phyloP scores from a whole-genome alignment of 305 asterid species.

The Nicotiana rustica region DNA sequence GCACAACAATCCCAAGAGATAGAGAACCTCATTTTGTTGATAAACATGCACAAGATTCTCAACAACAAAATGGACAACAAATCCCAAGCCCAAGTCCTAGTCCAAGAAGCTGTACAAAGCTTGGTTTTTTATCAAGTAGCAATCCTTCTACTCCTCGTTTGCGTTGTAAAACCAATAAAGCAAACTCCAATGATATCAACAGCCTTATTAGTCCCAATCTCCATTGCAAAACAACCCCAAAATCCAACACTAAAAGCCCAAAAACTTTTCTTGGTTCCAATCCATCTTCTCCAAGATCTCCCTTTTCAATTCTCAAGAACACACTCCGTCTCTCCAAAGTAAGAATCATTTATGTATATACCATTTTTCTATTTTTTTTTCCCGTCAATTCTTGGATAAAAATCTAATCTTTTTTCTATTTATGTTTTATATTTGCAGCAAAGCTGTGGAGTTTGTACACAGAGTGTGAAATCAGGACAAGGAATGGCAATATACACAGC shows the following conservation, averaged over 20 bases:
- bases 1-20: constrained; percentile 66
- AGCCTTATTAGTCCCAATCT: constrained; percentile 53
- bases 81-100: constrained; percentile 43
- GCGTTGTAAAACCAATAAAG: constrained; percentile 58
- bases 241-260: constrained; percentile 44
- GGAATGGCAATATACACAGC: constrained; percentile 92
- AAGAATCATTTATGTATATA: constrained; percentile 36
- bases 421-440: constrained; percentile 56
- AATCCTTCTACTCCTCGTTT: constrained; percentile 75
- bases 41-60: constrained; percentile 39
- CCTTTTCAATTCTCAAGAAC: constrained; percentile 82
- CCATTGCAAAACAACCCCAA: constrained; percentile 56
- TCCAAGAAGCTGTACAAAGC: constrained; percentile 46
- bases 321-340: constrained; percentile 77
- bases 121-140: constrained; percentile 53
- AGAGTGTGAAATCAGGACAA: constrained; percentile 74
- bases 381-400: neutral
- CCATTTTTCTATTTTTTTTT: neutral
- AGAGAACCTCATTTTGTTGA: constrained; percentile 44
- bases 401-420: neutral
- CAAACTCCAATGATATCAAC: constrained; percentile 35
- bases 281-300: constrained; percentile 96
- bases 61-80: constrained; percentile 36
- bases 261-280: constrained; percentile 48
- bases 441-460: constrained; percentile 86